Evolutionary conservation across 495 filamentous ascomycete species (phyloP), one percentile per base, ranked within the genome.

Genomic region (Parachaetomium inaequale): DNA sequence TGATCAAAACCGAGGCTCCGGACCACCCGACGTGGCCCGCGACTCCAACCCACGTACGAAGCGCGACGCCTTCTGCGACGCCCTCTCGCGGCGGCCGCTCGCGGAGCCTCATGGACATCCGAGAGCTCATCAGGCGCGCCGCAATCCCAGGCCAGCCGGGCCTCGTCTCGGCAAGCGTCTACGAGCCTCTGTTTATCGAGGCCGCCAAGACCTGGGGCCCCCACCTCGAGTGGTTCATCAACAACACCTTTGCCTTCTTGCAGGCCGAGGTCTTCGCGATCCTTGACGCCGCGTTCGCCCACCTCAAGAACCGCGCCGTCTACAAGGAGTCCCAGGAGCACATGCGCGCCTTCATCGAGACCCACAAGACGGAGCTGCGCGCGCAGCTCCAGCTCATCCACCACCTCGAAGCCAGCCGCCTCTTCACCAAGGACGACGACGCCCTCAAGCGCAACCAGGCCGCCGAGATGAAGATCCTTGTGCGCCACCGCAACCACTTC

Each of bases 91-190:
- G 32, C 23, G 31, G 31, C 29, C 26, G 26, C 2, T 58, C 58
- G 8, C 58, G 60, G 25, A 72, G 59, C 25, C 60, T 78, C 4
- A 52, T 59, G 32, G 70, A 78, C 4, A 75, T 82, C 25, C 74
- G 77, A 0, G 45, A 53, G 0, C 58, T 78, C 7, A 80, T 82
- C 11, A 49, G 61, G 0, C 47, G 57, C n/a, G 73, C 70, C 46
- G 76, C 74, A 7, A 67, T 70, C 1, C 77, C 78, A 10, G 79
- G 78, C 3, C 74, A 79, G 63, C 78, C 78, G 6, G 74, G 75
- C 45, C 65, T 80, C 0, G 74, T 80, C 3, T 76, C 76, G 0
- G 58, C 68, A 11, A 68, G 68, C 21, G 79, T 82, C 8, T 75
- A 80, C 21, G 68, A 76, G 58, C 69, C 66, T 8, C 62, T 82